A percentile compares a stretch with the other conserved stretches of the same genome.
Evolutionary conservation across 2,329 filamentous ascomycete genomes (phyloP).

Genomic region (Massarina eburnea): DNA sequence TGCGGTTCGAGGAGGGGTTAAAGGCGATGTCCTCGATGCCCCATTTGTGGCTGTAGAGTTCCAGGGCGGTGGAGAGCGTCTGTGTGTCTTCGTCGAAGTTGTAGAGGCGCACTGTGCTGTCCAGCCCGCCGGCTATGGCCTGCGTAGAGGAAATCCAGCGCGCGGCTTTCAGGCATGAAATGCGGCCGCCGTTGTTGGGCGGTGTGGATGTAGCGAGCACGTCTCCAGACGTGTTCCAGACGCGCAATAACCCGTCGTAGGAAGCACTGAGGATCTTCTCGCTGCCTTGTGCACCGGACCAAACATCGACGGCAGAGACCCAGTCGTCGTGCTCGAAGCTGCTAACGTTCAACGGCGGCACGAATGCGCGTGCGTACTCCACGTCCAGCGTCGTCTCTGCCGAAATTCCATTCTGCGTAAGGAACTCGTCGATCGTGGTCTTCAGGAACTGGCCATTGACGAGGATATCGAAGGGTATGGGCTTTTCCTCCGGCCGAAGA

Average conservation of each 20-base stretch:
- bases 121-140: conserved; percentile 80
- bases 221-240: conserved; percentile 87
- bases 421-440: conserved; percentile 86
- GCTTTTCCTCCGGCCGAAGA: conserved; percentile 58
- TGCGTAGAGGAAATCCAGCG: conserved; percentile 78
- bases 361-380: conserved; percentile 89
- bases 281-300: conserved; percentile 59
- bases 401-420: conserved; percentile 82
- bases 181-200: conserved; percentile 63
- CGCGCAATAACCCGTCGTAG: conserved; percentile 83
- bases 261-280: conserved; percentile 86
- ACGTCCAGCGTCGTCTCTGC: conserved; percentile 83
- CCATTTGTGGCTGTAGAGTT: conserved; percentile 80
- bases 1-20: conserved; percentile 70
- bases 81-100: conserved; percentile 72
- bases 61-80: conserved; percentile 71
- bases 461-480: conserved; percentile 89
- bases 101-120: conserved; percentile 86
- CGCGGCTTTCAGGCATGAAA: conserved; percentile 73
- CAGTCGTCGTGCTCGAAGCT: conserved; percentile 98
- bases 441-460: conserved; percentile 91
- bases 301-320: conserved; percentile 85
- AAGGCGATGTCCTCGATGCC: conserved; percentile 74
- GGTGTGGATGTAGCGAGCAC: conserved; percentile 75
- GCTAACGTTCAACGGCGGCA: conserved; percentile 85